Evolutionary conservation across 2,329 filamentous ascomycete genomes (phyloP).

Genomic region (Tolypocladium ovalisporum): DNA sequence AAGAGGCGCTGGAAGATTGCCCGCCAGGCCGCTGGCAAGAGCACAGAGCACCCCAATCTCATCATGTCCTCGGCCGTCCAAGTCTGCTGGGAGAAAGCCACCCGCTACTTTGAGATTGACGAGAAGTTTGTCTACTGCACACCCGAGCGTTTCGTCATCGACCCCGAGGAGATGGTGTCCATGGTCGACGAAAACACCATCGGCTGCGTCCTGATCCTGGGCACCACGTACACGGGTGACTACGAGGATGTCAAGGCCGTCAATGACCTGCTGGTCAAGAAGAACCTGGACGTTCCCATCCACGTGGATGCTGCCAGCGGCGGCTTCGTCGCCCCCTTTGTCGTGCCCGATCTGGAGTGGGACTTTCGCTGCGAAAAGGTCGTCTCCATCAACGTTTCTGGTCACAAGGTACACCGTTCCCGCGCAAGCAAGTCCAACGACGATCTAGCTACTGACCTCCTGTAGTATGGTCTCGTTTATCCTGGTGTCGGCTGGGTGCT

Average conservation of each 20-base stretch:
- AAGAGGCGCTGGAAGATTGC: conserved; percentile 90
- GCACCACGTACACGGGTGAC: conserved; percentile 90
- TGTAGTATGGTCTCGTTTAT: conserved; percentile 55
- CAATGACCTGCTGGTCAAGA: conserved; percentile 74
- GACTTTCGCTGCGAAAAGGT: conserved; percentile 86
- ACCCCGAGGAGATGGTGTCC: conserved; percentile 48
- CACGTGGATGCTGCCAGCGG: conserved; percentile 90
- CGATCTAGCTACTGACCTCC: neutral
- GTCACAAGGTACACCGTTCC: conserved; percentile 57
- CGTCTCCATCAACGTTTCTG: conserved; percentile 87
- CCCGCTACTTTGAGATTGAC: conserved; percentile 84
- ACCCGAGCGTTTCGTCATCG: conserved; percentile 49
- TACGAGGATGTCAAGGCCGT: conserved; percentile 90
- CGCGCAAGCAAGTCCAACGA: conserved; percentile 16
- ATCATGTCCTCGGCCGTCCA: conserved; percentile 95
- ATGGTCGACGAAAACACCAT: conserved; percentile 64
- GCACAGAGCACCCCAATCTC: conserved; percentile 73
- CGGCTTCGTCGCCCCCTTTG: conserved; percentile 88
- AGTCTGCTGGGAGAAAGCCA: conserved; percentile 93
- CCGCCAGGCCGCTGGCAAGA: conserved; percentile 72
- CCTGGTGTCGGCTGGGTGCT: conserved; percentile 91
- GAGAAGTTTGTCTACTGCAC: conserved; percentile 68
- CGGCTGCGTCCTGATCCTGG: conserved; percentile 83
- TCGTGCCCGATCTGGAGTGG: conserved; percentile 74
- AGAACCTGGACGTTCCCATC: conserved; percentile 69